These are phyloP conservation scores for Penicillium soppii DNA, from an alignment of 495 filamentous ascomycete genomes.

Conservation along the genomic window DNA sequence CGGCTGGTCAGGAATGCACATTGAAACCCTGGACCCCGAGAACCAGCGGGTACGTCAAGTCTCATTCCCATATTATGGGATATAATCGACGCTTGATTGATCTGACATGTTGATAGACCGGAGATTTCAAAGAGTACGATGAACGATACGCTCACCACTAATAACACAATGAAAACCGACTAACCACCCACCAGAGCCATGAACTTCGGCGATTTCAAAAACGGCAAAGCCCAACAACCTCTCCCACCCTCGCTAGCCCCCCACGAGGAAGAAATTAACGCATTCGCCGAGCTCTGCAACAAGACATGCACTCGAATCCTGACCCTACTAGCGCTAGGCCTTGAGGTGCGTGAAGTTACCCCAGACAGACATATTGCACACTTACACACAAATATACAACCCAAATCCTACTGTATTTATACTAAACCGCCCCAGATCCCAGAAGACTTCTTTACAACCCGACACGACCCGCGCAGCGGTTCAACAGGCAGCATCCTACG, in stretches of 20 bases:
- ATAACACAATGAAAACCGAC: no score
- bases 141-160: no score
- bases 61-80: neutral
- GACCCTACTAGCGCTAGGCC: constrained; percentile 70
- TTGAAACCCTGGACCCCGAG: constrained; percentile 82
- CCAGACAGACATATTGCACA: neutral
- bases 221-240: constrained; percentile 76
- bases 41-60: constrained; percentile 65
- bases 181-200: constrained; percentile 63
- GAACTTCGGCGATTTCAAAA: constrained; percentile 80
- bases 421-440: constrained; percentile 36
- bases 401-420: constrained; percentile 7
- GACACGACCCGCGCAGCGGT: constrained; percentile 60
- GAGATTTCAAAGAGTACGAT: constrained; percentile 87
- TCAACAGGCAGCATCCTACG: constrained; percentile 74
- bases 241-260: constrained; percentile 64
- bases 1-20: constrained; percentile 87
- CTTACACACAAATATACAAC: neutral
- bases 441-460: constrained; percentile 68
- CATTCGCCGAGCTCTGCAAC: constrained; percentile 70
- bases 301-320: constrained; percentile 70
- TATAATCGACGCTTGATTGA: constrained; percentile 1
- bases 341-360: constrained; percentile 49
- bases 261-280: constrained; percentile 57
- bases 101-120: constrained; percentile 51